Evolutionary conservation across 2,329 filamentous ascomycete genomes (phyloP), one percentile per base, ranked within the genome.

Genomic region (Aspergillus quadricinctus): DNA sequence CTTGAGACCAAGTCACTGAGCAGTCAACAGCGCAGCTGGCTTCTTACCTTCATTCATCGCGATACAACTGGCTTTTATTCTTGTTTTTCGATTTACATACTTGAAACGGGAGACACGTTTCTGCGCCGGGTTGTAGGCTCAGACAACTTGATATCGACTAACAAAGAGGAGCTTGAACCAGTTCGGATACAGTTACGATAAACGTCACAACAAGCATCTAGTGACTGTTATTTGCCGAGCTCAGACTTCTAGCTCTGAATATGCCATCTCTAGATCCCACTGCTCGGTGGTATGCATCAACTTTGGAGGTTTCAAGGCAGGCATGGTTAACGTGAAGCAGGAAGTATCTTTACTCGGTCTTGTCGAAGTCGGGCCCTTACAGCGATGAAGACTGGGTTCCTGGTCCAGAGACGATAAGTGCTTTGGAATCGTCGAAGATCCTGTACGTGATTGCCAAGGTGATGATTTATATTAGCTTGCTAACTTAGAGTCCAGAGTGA

Each of bases 311-410:
- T 17, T 25, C 3, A 35, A 54, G 10, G 7, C 31, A 7, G 37
- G 19, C 49, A n/a, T 53, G 59, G 48, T 57, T 69, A 14, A 71
- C 48, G 43, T 27, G 23, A 27, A 11, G 29, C 60, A 95, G 92
- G 92, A 87, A 85, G 73, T 88, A 96, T 72, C 83, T 97, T 56
- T 86, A 97, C 75, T 87, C 83, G 60, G 86, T 97, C 62, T 83
- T 96, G 55, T 86, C 82, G 57, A 87, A 86, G 31, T 78, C 82
- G 3, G 93, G 94, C 1, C 91, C 94, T 1, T 96, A 90, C 72
- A 92, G 89, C 35, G 88, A 92, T 61, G 81, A 85, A 28, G 83
- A 80, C 51, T 82, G 78, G 69, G 72, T 77, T 9, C 78, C 79
- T 49, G 82, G 77, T 55, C 75, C 72, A 64, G 79, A 77, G 59